Evolutionary conservation across 257 asterid species (phyloP), one percentile per base, ranked within the genome.

Genomic region (Ballota nigra): DNA sequence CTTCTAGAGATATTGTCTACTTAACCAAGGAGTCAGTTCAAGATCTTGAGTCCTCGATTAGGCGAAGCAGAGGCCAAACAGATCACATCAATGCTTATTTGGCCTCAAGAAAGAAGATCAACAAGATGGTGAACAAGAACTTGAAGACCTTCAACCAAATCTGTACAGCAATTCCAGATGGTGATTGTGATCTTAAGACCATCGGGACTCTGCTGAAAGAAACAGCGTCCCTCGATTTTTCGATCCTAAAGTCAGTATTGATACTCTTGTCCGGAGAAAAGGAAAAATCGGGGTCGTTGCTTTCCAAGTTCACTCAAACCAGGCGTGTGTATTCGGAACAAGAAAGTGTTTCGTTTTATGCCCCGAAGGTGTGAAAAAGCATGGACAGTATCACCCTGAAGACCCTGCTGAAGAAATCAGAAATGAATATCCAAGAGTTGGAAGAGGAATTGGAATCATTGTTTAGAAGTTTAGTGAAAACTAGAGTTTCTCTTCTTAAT

Each of bases 401-500:
- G 11, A 45, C 38, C 34, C 15, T 66, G n/a, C 19, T 78, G 72
- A 79, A 77, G 78, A 83, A 77, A 36, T 63, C 67, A 16, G 76
- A 80, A 69, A 22, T 47, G 77, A 52, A 7, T 15, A 38, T 80
- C 36, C 76, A 69, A 7, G 83, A 83, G 58, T 16, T 83, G 4
- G 77, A 76, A 57, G 76, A 70, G 13, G 80, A 51, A 38, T 20
- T 77, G 1, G 80, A 81, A 59, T 58, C 77, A 7, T 70, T 82
- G 8, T 82, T 62, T 53, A 75, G 41, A 59, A 68, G 75, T 61
- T 29, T 79, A 40, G 69, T 82, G 8, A 78, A 69, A 72, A 82
- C 76, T 28, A 63, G 83, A 51, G 82, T 75, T 63, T 72, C 81
- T 49, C 78, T 78, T 57, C 86, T 82, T 6, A 82, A 79, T 53